Conservation (phyloP, 192 early-diverging fungal species). For the Geranomyces michiganensis region DNA sequence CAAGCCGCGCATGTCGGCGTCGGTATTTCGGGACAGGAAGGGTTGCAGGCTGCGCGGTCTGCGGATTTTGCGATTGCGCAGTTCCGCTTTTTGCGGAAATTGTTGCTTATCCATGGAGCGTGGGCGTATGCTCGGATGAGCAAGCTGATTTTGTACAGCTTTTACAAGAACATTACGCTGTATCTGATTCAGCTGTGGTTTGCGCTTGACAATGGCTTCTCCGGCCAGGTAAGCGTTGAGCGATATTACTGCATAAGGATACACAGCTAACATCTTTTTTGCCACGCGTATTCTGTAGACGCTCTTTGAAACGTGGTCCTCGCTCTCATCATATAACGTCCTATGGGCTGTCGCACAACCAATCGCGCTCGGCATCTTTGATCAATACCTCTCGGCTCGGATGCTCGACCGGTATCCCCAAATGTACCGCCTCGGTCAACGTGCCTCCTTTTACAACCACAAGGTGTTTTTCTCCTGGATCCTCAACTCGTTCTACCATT, state of each 20-base stretch:
- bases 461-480: slow-evolving; percentile 91
- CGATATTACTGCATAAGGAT: too few relatives aligned
- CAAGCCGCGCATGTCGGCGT: slow-evolving; percentile 98
- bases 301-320: slow-evolving; percentile 94
- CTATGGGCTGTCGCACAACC: slow-evolving; percentile 91
- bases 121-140: slow-evolving; percentile 96
- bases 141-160: slow-evolving; percentile 95
- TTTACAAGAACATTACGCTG: slow-evolving; percentile 99
- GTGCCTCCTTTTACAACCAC: slow-evolving; percentile 74
- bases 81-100: slow-evolving; percentile 91
- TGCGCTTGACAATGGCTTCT: slow-evolving; percentile 94
- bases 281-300: slow-evolving; percentile 58
- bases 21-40: slow-evolving; percentile 95
- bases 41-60: slow-evolving; percentile 92
- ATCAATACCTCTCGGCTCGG: slow-evolving; percentile 90
- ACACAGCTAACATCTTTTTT: not conserved
- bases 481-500: slow-evolving; percentile 90
- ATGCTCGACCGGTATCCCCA: slow-evolving; percentile 97
- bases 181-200: slow-evolving; percentile 98
- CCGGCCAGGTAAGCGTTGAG: slow-evolving; percentile 72
- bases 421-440: slow-evolving; percentile 75
- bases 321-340: slow-evolving; percentile 90
- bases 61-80: slow-evolving; percentile 99
- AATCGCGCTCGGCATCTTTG: slow-evolving; percentile 93
- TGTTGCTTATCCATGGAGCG: slow-evolving; percentile 94